phyloP scores from a whole-genome alignment of 1,284 basidiomycete genomes.

The Fomitopsis betulina region DNA sequence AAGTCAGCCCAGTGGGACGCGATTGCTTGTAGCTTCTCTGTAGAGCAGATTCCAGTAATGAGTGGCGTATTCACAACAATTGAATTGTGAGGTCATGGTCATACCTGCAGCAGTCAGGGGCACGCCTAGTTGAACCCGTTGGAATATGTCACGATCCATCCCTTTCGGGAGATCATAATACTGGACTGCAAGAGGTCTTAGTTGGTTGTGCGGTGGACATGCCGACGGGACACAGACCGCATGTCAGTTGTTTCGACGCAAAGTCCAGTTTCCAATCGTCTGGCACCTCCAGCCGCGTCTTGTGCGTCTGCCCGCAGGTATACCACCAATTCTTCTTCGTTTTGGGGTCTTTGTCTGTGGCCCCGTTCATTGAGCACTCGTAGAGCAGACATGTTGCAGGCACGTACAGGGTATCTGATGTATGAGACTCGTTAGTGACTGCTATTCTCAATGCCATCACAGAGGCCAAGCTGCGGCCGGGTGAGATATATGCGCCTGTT shows the following conservation, averaged over 20 bases:
- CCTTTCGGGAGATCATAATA: constrained; percentile 44
- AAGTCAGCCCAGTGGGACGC: constrained; percentile 55
- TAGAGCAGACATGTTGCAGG: constrained; percentile 4
- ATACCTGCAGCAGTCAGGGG: constrained; percentile 61
- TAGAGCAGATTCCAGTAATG: background rate
- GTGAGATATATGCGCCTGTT: background rate
- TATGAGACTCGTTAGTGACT: background rate
- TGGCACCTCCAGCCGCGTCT: constrained; percentile 45
- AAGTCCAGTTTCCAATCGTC: constrained; percentile 45
- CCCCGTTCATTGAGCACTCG: background rate
- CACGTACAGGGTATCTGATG: constrained; percentile 34
- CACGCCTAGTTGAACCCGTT: constrained; percentile 74
- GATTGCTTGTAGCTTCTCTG: constrained; percentile 72
- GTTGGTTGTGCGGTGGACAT: background rate
- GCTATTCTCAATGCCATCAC: background rate
- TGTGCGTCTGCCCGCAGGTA: constrained; percentile 40
- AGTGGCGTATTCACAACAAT: background rate
- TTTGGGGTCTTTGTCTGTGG: constrained; percentile 40
- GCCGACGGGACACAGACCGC: constrained; percentile 37
- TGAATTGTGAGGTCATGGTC: constrained; percentile 12
- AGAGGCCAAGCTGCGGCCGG: background rate
- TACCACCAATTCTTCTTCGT: constrained; percentile 61
- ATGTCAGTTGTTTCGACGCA: constrained; percentile 50
- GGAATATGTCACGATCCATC: constrained; percentile 68
- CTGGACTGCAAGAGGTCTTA: constrained; percentile 40